phyloP scores from a whole-genome alignment of 2,329 filamentous ascomycete genomes.

The Cytospora mali region DNA sequence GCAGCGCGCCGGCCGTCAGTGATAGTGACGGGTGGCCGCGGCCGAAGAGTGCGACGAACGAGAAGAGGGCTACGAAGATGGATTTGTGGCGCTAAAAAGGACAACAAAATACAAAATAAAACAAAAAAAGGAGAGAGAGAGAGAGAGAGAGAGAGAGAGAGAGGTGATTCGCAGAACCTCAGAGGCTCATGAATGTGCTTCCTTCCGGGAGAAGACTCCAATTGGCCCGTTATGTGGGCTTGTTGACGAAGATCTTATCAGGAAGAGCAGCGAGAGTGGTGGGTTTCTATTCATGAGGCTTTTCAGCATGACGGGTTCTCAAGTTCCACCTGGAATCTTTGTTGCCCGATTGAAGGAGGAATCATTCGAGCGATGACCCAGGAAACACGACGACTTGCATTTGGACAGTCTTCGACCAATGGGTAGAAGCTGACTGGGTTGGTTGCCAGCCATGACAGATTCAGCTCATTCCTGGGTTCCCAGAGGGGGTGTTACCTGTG shows the following conservation, averaged over 20 bases:
- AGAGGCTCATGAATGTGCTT: not conserved
- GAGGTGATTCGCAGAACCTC: not conserved
- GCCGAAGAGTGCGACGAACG: constrained; percentile 47
- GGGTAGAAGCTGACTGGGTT: not conserved
- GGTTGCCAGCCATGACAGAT: too few relatives aligned
- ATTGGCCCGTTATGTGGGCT: not conserved
- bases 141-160: constrained; percentile 21
- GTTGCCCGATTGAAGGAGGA: not conserved
- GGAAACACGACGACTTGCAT: not conserved
- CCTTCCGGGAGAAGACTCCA: not conserved
- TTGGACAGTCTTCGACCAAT: not conserved
- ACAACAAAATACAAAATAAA: too few relatives aligned
- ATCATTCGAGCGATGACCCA: not conserved
- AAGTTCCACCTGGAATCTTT: not conserved
- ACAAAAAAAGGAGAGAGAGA: too few relatives aligned
- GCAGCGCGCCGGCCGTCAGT: constrained; percentile 26
- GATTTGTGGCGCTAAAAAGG: constrained; percentile 47
- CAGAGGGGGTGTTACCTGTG: not conserved
- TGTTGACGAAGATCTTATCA: not conserved
- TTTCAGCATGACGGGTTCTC: not conserved
- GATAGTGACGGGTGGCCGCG: constrained; percentile 46
- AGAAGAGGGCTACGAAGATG: constrained; percentile 41
- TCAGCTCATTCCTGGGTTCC: not conserved
- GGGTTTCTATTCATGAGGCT: not conserved
- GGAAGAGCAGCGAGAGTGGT: not conserved